These are phyloP conservation scores for Vitis cinerea DNA, from an alignment of 164 flowering plant species.

Conservation along the genomic window DNA sequence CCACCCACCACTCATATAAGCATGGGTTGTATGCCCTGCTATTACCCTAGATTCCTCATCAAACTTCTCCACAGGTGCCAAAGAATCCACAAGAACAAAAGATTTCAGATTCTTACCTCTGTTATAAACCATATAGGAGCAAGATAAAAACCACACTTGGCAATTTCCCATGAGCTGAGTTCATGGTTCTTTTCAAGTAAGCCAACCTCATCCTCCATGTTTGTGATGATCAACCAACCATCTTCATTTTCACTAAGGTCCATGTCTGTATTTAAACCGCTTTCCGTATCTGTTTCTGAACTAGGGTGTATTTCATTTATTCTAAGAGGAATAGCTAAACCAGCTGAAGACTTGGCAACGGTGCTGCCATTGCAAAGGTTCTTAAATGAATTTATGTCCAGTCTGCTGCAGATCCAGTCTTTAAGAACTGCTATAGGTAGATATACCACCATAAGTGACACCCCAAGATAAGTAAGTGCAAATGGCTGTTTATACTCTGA, in stretches of 20 bases:
- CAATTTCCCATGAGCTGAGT: slow-evolving; percentile 44
- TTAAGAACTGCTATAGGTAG: slow-evolving; percentile 51
- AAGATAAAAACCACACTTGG: slow-evolving; percentile 45
- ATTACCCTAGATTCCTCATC: background rate
- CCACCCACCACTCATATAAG: too few relatives aligned
- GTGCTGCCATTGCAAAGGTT: slow-evolving; percentile 6
- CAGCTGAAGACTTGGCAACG: slow-evolving; percentile 20
- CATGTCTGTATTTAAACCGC: slow-evolving; percentile 20
- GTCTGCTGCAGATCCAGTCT: slow-evolving; percentile 35
- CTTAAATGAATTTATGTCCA: slow-evolving; percentile 5
- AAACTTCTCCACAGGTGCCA: background rate
- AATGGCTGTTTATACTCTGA: slow-evolving; percentile 59
- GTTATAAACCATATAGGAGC: slow-evolving; percentile 62
- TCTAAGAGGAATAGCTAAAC: slow-evolving; percentile 40
- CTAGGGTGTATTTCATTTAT: slow-evolving; percentile 27
- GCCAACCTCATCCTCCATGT: slow-evolving; percentile 27
- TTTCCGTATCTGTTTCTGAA: slow-evolving; percentile 28
- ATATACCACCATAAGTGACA: slow-evolving; percentile 59
- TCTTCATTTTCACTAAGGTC: slow-evolving; percentile 43
- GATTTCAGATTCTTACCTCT: slow-evolving; percentile 36
- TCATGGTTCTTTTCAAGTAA: slow-evolving; percentile 13
- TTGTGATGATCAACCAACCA: slow-evolving; percentile 28
- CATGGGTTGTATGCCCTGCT: background rate
- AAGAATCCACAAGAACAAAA: background rate
- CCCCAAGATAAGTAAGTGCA: slow-evolving; percentile 60